Conservation (phyloP, 1,284 basidiomycete genomes). For the Heimioporus punctisporus region DNA sequence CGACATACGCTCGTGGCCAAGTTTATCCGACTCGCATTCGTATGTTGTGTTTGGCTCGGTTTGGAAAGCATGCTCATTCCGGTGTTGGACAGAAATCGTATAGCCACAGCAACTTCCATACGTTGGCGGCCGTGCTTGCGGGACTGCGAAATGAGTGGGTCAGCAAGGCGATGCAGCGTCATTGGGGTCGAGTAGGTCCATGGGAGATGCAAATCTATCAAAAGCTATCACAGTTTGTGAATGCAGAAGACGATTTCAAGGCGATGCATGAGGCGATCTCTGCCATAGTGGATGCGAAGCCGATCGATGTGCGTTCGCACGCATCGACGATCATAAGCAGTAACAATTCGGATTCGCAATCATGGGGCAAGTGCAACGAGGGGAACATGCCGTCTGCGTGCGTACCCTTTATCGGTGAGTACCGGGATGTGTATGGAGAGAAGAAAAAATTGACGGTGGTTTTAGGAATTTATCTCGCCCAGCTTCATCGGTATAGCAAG, state of each 20-base stretch:
- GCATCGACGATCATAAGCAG: constrained; percentile 51
- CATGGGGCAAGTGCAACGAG: constrained; percentile 47
- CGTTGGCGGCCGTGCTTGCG: constrained; percentile 80
- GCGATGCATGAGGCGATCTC: constrained; percentile 70
- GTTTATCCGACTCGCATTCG: constrained; percentile 88
- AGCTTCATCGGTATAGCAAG: constrained; percentile 64
- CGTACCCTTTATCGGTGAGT: constrained; percentile 79
- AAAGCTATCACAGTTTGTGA: constrained; percentile 75
- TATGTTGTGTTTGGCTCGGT: constrained; percentile 40
- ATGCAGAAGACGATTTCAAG: constrained; percentile 73
- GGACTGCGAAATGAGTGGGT: constrained; percentile 81
- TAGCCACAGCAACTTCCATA: constrained; percentile 77
- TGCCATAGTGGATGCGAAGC: constrained; percentile 65
- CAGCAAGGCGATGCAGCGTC: constrained; percentile 63
- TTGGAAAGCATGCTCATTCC: constrained; percentile 5
- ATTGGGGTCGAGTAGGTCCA: constrained; percentile 68
- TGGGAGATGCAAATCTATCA: constrained; percentile 80
- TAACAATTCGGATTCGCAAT: constrained; percentile 38
- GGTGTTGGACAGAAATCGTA: constrained; percentile 78
- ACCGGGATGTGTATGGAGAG: neutral
- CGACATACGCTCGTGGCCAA: constrained; percentile 73
- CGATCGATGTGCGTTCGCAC: constrained; percentile 51
- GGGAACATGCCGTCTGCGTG: constrained; percentile 53
- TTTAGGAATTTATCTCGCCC: constrained; percentile 77
- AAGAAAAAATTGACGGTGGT: neutral